Conservation (phyloP, 192 early-diverging fungal genomes). For the Diversispora eburnea region DNA sequence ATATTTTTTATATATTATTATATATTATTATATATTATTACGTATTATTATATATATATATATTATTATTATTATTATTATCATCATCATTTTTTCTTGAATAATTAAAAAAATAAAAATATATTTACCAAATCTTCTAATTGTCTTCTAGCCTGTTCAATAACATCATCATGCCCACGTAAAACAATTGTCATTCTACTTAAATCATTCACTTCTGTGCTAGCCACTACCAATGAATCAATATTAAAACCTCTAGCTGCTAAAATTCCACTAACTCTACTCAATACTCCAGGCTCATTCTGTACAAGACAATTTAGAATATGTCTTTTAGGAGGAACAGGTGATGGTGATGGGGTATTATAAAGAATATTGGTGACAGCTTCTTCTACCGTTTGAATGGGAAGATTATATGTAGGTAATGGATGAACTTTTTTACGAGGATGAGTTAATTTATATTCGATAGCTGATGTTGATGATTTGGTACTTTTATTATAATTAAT, state of each 20-base stretch:
- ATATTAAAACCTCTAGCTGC: constrained; percentile 97
- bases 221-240: constrained; percentile 93
- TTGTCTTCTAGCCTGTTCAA: constrained; percentile 93
- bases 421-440: constrained; percentile 42
- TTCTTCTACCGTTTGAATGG: constrained; percentile 80
- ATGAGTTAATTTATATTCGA: constrained; percentile 44
- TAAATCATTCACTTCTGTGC: constrained; percentile 90
- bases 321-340: constrained; percentile 67
- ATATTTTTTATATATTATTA: too few species aligned
- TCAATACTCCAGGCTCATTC: constrained; percentile 85
- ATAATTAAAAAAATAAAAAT: background rate
- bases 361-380: constrained; percentile 96
- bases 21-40: too few species aligned
- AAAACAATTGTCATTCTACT: constrained; percentile 96
- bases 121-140: constrained; percentile 85
- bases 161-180: constrained; percentile 71
- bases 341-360: constrained; percentile 71
- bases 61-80: too few species aligned
- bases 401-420: constrained; percentile 35
- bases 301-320: constrained; percentile 93
- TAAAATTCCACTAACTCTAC: constrained; percentile 80
- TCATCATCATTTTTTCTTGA: too few species aligned
- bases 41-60: too few species aligned
- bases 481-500: constrained; percentile 16
- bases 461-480: constrained; percentile 45